Percentiles rank a stretch among this genome's conserved stretches.
These are phyloP conservation scores for Boletus rex-veris DNA, from an alignment of 768 basidiomycete genomes.

Conservation along the genomic window DNA sequence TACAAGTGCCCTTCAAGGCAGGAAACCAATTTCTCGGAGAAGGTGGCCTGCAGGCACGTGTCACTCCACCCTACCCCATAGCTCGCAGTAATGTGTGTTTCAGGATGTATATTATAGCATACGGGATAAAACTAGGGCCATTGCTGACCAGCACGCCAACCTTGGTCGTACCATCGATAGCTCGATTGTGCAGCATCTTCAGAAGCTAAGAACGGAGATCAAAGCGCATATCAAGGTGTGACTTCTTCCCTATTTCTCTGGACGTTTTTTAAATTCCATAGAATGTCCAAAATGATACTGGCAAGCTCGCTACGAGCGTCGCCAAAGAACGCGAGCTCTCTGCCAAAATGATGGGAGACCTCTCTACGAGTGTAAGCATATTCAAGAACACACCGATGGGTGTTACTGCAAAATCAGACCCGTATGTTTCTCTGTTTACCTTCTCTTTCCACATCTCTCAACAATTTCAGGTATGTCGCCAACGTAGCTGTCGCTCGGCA, in stretches of 20 bases:
- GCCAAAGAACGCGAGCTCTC: slow-evolving; percentile 89
- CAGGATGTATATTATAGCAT: slow-evolving; percentile 91
- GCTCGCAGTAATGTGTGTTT: neutral
- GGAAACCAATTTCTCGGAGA: slow-evolving; percentile 99
- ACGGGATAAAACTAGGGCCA: slow-evolving; percentile 87
- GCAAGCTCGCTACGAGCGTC: slow-evolving; percentile 84
- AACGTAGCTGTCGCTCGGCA: slow-evolving; percentile 75
- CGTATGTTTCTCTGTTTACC: neutral
- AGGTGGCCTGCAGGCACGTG: slow-evolving; percentile 78
- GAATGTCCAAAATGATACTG: slow-evolving; percentile 96
- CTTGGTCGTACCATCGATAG: slow-evolving; percentile 94
- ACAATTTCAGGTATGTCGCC: slow-evolving; percentile 50
- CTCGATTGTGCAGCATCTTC: slow-evolving; percentile 95
- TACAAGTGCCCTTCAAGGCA: slow-evolving; percentile 93
- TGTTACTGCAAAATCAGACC: slow-evolving; percentile 52
- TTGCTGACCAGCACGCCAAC: slow-evolving; percentile 96
- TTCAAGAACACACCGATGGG: slow-evolving; percentile 94
- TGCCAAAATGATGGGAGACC: slow-evolving; percentile 79
- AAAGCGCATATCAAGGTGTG: slow-evolving; percentile 94
- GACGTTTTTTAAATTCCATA: slow-evolving; percentile 22
- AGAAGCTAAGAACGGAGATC: slow-evolving; percentile 92
- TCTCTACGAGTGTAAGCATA: slow-evolving; percentile 80
- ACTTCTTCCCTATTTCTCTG: neutral
- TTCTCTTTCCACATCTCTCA: neutral
- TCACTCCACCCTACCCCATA: neutral